These are phyloP conservation scores for Cucurbita maxima DNA, from an alignment of 306 rosid species.

Conservation along the genomic window DNA sequence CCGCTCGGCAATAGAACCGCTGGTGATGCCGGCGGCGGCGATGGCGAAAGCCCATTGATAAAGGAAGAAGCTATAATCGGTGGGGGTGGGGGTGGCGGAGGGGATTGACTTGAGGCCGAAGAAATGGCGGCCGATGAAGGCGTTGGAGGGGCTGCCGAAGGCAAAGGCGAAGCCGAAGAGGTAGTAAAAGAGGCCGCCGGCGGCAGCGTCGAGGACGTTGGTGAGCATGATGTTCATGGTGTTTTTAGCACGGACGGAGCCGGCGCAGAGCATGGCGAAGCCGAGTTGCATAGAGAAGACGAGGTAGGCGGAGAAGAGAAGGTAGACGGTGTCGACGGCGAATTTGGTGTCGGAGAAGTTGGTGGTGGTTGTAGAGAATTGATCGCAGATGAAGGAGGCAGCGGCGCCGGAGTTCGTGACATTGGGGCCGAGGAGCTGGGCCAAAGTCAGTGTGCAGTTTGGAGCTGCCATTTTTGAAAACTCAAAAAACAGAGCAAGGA, in stretches of 20 bases:
- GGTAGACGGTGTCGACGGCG: slow-evolving; percentile 9
- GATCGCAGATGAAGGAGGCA: slow-evolving; percentile 3
- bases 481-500: not conserved
- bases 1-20: slow-evolving; percentile 5
- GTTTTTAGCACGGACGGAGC: slow-evolving; percentile 4
- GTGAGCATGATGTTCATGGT: slow-evolving; percentile 13
- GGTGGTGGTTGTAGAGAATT: not conserved
- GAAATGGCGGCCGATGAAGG: slow-evolving; percentile 10
- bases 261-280: slow-evolving; percentile 7
- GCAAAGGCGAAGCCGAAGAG: slow-evolving; percentile 9
- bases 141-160: slow-evolving; percentile 2
- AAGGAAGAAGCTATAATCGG: slow-evolving; percentile 4
- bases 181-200: slow-evolving; percentile 11
- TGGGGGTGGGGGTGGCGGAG: not conserved
- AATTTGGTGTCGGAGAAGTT: slow-evolving; percentile 5
- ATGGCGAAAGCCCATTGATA: slow-evolving; percentile 6
- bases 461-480: slow-evolving; percentile 7
- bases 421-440: slow-evolving; percentile 1
- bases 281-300: slow-evolving; percentile 11
- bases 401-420: slow-evolving; percentile 3
- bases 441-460: not conserved
- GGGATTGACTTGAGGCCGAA: slow-evolving; percentile 5
- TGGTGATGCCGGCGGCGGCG: slow-evolving; percentile 11
- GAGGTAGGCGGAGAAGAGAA: slow-evolving; percentile 9
- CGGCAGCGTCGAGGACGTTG: slow-evolving; percentile 6